phyloP scores from a whole-genome alignment of 2,329 filamentous ascomycete species.

The Cryphonectria carpinicola region DNA sequence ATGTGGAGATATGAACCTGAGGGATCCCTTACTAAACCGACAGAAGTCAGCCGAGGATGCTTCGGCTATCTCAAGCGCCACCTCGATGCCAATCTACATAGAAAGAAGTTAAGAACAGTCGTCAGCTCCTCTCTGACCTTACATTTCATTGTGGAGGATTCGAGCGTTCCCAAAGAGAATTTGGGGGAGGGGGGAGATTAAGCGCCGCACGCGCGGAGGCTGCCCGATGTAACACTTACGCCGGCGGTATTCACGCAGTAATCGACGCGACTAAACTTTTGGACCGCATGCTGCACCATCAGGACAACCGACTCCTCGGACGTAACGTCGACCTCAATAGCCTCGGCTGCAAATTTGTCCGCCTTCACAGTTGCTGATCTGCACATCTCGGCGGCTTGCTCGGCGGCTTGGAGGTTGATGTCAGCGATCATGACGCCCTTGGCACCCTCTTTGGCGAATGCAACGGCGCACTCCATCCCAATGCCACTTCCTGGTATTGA shows the following conservation, averaged over 20 bases:
- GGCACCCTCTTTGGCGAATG: conserved; percentile 36
- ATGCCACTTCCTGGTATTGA: conserved; percentile 31
- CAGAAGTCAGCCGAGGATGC: background rate
- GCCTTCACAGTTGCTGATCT: too few species aligned
- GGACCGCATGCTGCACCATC: conserved; percentile 35
- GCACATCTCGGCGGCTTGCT: too few species aligned
- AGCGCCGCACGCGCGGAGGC: too few species aligned
- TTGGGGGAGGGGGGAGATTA: too few species aligned
- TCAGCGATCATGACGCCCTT: conserved; percentile 38
- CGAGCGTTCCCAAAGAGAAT: too few species aligned
- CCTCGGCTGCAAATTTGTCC: too few species aligned
- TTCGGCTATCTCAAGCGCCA: background rate
- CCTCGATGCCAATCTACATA: too few species aligned
- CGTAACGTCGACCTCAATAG: conserved; percentile 33
- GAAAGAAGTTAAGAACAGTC: too few species aligned
- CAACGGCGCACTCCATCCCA: conserved; percentile 37
- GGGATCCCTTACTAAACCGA: background rate
- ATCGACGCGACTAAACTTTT: conserved; percentile 43
- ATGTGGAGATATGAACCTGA: too few species aligned
- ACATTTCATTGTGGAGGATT: too few species aligned
- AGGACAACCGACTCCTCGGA: conserved; percentile 37
- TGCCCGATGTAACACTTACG: conserved; percentile 28
- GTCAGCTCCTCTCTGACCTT: too few species aligned
- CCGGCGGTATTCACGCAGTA: conserved; percentile 48
- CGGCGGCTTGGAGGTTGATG: conserved; percentile 29